Evolutionary conservation across 2,329 filamentous ascomycete genomes (phyloP), one percentile per base, ranked within the genome.

Genomic region (Colletotrichum filicis): DNA sequence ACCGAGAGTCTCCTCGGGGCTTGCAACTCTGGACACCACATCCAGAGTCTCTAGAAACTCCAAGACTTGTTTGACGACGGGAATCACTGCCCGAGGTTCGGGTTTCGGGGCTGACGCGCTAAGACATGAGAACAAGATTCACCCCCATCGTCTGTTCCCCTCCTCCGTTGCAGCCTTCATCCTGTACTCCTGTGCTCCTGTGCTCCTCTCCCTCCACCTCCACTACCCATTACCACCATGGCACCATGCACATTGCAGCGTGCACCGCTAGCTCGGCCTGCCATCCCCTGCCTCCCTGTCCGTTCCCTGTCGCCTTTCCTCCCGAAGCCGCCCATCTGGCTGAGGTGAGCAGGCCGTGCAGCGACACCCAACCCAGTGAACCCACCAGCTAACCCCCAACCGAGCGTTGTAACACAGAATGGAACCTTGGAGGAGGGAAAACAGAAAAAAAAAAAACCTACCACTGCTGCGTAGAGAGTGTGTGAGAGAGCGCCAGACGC

Each of bases 101-200:
- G 66, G 59, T 32, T 70, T 69, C 66, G 66, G 66, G 68, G 71
- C 6, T 57, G 35, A 9, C 35, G 63, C 64, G 68, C 68, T 71
- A 71, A 71, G 68, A 71, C 63, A 58, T 22, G 26, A 35, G 32
- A 65, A 16, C 42, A 28, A 35, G 46, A 62, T 61, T 53, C 30
- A 24, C 56, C 46, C 19, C 56, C 24, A 58, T 62, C 66, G 19
- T n/a, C 57, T 19, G 32, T 56, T 42, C 32, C 49, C 57, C 57
- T 16, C 49, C 30, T 57, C 49, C 32, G 16, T 14, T 49, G 42
- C 42, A n/a, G 42, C 42, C 42, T 19, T 49, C 42, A 49, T 49
- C 42, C 42, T 49, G 19, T 49, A 7, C 42, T 22, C 19, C 5
- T 49, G 19, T 49, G 19, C 42, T 22, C 19, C 5, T 42, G 19